These are phyloP conservation scores for Fomitopsis betulina DNA, from an alignment of 1,284 basidiomycete species.

Conservation along the genomic window DNA sequence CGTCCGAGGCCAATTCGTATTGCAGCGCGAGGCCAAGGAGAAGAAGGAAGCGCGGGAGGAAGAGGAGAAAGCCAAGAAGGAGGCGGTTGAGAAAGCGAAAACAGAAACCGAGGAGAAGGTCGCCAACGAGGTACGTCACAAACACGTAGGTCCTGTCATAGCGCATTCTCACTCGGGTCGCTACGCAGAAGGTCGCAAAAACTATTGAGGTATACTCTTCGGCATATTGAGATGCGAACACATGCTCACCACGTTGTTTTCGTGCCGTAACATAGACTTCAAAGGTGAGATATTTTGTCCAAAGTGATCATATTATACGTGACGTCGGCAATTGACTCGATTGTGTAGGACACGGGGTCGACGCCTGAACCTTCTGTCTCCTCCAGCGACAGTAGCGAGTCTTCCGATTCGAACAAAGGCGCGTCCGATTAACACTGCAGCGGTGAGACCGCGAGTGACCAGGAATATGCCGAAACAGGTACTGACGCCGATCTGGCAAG, in stretches of 20 bases:
- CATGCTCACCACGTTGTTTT: neutral
- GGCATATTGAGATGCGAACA: neutral
- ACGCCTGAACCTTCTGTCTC: neutral
- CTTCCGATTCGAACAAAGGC: neutral
- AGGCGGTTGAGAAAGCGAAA: conserved; percentile 16
- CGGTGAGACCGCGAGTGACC: conserved; percentile 38
- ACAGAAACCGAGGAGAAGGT: conserved; percentile 34
- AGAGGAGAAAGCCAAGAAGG: conserved; percentile 40
- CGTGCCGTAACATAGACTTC: neutral
- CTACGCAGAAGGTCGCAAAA: conserved; percentile 1
- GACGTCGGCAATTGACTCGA: neutral
- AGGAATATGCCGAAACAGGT: conserved; percentile 48
- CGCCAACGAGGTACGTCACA: conserved; percentile 42
- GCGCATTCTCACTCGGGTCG: neutral
- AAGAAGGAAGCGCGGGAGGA: conserved; percentile 54
- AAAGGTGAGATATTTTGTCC: neutral
- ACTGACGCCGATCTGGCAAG: conserved; percentile 69
- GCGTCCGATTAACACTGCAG: neutral
- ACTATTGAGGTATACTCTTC: conserved; percentile 14
- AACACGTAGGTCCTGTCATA: conserved; percentile 22
- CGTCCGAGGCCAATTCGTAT: conserved; percentile 15
- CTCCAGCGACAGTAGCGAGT: neutral
- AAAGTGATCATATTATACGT: neutral
- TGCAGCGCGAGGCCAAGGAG: conserved; percentile 69
- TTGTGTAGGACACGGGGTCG: neutral